Conservation (phyloP, 805 yeast genomes). For the Scheffersomyces coipomensis region DNA sequence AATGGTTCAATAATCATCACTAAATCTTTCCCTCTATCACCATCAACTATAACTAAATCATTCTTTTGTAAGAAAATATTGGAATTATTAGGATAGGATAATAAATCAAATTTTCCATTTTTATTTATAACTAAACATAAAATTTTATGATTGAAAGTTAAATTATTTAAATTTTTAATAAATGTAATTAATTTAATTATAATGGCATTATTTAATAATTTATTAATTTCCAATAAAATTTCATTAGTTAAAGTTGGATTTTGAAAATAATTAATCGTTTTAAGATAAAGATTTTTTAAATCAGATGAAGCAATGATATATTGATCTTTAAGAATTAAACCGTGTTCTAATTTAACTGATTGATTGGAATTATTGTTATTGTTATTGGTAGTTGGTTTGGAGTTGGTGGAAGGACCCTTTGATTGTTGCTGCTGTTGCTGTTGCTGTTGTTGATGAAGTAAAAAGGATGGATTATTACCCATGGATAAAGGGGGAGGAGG, state of each 20-base stretch:
- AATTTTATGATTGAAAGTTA: conserved; percentile 38
- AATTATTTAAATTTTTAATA: conserved; percentile 39
- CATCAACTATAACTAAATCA: conserved; percentile 77
- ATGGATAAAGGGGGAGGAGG: conserved; percentile 5
- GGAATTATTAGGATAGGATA: conserved; percentile 64
- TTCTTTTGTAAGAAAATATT: conserved; percentile 55
- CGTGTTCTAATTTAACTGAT: conserved; percentile 55
- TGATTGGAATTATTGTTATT: conserved; percentile 5
- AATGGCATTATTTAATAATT: conserved; percentile 23
- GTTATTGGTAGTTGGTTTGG: conserved; percentile 4
- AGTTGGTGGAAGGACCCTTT: conserved; percentile 2
- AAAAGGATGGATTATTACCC: neutral
- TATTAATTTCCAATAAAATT: conserved; percentile 24
- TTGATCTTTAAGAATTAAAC: conserved; percentile 54
- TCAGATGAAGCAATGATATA: conserved; percentile 60
- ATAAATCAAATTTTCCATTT: conserved; percentile 66
- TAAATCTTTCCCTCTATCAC: conserved; percentile 80
- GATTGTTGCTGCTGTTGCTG: conserved; percentile 2
- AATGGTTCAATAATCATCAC: conserved; percentile 70
- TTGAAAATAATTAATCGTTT: conserved; percentile 55
- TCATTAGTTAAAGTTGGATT: conserved; percentile 22
- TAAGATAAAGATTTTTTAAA: conserved; percentile 46
- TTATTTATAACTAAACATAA: conserved; percentile 55
- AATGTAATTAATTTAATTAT: conserved; percentile 33
- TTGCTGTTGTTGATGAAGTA: conserved; percentile 8